phyloP scores from a whole-genome alignment of 495 filamentous ascomycete species.

The Xylaria venustula region DNA sequence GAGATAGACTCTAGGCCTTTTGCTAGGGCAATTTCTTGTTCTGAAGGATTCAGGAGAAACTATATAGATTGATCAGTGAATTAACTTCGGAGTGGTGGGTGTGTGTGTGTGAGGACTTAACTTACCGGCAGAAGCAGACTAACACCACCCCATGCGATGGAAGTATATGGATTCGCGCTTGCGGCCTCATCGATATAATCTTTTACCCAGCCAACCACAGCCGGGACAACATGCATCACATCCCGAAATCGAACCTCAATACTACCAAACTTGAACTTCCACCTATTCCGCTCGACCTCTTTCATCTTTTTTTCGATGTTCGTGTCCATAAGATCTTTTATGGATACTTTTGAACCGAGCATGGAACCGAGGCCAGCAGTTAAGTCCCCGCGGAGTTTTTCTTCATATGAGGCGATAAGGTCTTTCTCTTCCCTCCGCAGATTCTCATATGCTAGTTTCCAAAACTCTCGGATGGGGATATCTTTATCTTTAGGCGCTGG shows the following conservation, averaged over 20 bases:
- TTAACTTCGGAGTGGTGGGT: not conserved
- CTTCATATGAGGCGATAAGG: not conserved
- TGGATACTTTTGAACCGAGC: not conserved
- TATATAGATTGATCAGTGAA: not conserved
- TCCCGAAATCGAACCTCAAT: conserved; percentile 3
- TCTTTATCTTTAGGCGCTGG: no score
- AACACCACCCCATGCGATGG: conserved; percentile 18
- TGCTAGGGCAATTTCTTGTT: not conserved
- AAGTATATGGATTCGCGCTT: conserved; percentile 12
- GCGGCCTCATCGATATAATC: not conserved
- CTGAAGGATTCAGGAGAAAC: not conserved
- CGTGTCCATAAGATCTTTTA: not conserved
- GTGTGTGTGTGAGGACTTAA: not conserved
- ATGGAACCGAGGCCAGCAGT: not conserved
- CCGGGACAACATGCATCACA: not conserved
- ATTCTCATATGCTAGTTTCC: not conserved
- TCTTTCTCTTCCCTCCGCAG: not conserved
- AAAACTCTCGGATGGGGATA: not conserved
- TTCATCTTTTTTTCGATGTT: conserved; percentile 11
- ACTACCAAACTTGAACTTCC: conserved; percentile 15
- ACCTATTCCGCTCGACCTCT: conserved; percentile 3
- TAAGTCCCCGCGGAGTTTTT: not conserved
- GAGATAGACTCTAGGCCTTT: not conserved
- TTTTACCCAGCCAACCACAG: not conserved
- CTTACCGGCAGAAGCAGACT: conserved; percentile 15